Evolutionary conservation across 2,329 filamentous ascomycete species (phyloP).

Genomic region (Tolypocladium amazonense): DNA sequence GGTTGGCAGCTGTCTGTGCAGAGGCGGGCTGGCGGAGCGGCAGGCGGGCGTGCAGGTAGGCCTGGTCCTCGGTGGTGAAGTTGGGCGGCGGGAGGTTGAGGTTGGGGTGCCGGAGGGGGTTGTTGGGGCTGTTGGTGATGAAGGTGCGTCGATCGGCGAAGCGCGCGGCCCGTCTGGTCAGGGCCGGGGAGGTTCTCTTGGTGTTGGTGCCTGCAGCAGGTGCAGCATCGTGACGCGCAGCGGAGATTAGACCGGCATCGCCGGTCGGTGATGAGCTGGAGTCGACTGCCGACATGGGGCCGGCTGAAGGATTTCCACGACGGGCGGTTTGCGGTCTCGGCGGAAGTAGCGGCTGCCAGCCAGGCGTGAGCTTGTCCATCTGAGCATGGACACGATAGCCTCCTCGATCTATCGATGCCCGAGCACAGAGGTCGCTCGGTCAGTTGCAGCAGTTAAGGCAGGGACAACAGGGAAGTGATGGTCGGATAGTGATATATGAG

Average conservation of each 20-base stretch:
- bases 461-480: not conserved
- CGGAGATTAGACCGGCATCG: not conserved
- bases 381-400: not conserved
- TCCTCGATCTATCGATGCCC: not conserved
- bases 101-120: not conserved
- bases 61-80: constrained; percentile 6
- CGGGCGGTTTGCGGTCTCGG: not conserved
- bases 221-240: not conserved
- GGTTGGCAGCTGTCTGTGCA: not conserved
- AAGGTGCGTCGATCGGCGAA: not conserved
- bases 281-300: not conserved
- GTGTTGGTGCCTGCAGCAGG: not conserved
- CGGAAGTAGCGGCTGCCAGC: not conserved
- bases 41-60: constrained; percentile 6
- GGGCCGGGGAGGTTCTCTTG: not conserved
- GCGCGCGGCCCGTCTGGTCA: not conserved
- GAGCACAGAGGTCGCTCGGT: not conserved
- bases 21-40: constrained; percentile 1
- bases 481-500: not conserved
- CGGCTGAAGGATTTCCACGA: not conserved
- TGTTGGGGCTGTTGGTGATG: not conserved
- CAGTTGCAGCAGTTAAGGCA: not conserved
- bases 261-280: not conserved
- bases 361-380: not conserved
- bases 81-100: not conserved